Percentiles rank a stretch among this genome's conserved stretches.
phyloP scores from a whole-genome alignment of 305 asterid species.

The Rubia balearica region DNA sequence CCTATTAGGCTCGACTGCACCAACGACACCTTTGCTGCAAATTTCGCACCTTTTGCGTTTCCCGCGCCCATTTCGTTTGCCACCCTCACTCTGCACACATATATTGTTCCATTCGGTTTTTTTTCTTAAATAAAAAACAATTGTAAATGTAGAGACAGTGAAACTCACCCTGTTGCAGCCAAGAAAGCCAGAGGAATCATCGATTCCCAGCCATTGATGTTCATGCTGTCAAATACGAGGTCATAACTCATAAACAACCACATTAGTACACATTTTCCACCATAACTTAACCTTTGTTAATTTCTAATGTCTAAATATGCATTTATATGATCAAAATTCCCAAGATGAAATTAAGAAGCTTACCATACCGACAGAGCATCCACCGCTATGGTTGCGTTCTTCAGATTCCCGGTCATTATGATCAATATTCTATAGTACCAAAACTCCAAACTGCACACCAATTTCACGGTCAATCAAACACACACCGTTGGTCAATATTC shows the following conservation, averaged over 20 bases:
- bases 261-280: background rate
- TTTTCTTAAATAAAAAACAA: too few relatives aligned
- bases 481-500: background rate
- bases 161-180: slow-evolving; percentile 59
- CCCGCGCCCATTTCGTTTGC: slow-evolving; percentile 59
- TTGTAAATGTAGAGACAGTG: background rate
- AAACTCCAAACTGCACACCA: slow-evolving; percentile 48
- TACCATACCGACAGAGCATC: slow-evolving; percentile 59
- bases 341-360: background rate
- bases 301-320: background rate
- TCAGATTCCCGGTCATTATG: slow-evolving; percentile 48
- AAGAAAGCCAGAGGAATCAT: slow-evolving; percentile 42
- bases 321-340: too few relatives aligned
- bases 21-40: slow-evolving; percentile 39
- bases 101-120: too few relatives aligned
- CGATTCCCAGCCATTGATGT: slow-evolving; percentile 27
- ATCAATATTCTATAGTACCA: slow-evolving; percentile 56
- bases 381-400: slow-evolving; percentile 42
- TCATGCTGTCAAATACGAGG: slow-evolving; percentile 16
- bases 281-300: too few relatives aligned
- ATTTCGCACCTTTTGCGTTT: slow-evolving; percentile 34
- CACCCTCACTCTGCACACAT: slow-evolving; percentile 36
- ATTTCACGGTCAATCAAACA: background rate
- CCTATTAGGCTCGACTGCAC: slow-evolving; percentile 43
- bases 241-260: background rate